These are phyloP conservation scores for Stevia rebaudiana DNA, from an alignment of 140 eudicot species.

Conservation along the genomic window DNA sequence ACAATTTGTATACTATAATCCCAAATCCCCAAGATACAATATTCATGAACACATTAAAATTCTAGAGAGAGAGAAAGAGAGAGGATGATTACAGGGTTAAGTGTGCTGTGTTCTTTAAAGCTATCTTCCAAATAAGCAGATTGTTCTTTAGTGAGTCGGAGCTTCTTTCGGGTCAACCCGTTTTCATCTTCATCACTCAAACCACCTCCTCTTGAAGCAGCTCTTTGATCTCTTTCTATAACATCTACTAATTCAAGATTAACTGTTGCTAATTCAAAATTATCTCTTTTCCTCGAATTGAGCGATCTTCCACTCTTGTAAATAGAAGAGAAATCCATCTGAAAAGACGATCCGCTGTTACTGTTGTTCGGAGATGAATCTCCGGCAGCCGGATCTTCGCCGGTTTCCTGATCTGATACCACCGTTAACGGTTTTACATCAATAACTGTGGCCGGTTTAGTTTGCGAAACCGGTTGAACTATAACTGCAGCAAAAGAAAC, in stretches of 20 bases:
- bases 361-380: conserved; percentile 53
- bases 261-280: conserved; percentile 22
- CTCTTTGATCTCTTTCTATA: conserved; percentile 33
- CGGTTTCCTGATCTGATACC: conserved; percentile 35
- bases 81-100: conserved; percentile 48
- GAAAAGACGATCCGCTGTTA: conserved; percentile 38
- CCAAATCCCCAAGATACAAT: conserved; percentile 15
- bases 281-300: conserved; percentile 28
- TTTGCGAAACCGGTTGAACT: conserved; percentile 38
- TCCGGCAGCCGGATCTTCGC: conserved; percentile 39
- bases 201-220: conserved; percentile 40
- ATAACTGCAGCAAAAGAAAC: conserved; percentile 10
- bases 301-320: conserved; percentile 17
- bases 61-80: conserved; percentile 17
- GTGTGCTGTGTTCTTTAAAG: conserved; percentile 57
- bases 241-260: conserved; percentile 25
- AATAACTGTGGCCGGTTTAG: conserved; percentile 36
- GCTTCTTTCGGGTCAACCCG: conserved; percentile 50
- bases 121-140: conserved; percentile 53
- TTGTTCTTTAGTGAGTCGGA: conserved; percentile 55
- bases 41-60: conserved; percentile 13
- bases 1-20: no score
- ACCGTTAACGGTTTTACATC: conserved; percentile 32
- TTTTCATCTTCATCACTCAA: conserved; percentile 38
- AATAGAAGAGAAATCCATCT: conserved; percentile 34